Base-by-base conservation (phyloP, 1,284 basidiomycete species). In the Xerocomus tenax region DNA sequence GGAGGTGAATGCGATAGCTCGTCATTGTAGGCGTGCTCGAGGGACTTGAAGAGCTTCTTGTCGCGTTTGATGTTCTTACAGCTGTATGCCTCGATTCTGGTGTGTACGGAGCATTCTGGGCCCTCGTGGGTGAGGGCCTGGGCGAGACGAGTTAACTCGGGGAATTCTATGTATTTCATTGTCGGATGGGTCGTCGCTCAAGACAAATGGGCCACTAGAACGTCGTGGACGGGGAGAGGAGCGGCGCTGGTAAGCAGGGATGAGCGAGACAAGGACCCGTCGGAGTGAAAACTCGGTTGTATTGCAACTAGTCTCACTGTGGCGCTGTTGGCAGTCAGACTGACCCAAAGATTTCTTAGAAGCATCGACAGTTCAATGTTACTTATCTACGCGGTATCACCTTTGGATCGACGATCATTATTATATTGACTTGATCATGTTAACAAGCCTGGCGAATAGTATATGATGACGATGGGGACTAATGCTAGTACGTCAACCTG, bases 61-160 rank as follows among this genome's bases (percentile, higher is more conserved):
- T 98, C 96, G 65, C 90, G 88, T 58, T 90, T 90, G 69, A 97
- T 87, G 63, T 93, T 88, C 78, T 98, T 98, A 81, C 92, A 95
- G 60, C 89, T 92, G 74, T 98, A 98, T 0, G 92, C 93, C 70
- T 98, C 95, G 67, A 98, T 84, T 58, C 93, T 83, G 34, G 91
- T 94, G 67, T 91, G 84, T 16, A 97, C 90, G 25, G 84, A 81
- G 68, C 91, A 91, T 70, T 96, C 93, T 44, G 89, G 83, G 5
- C 90, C 86, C 55, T 90, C 83, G 67, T 88, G 83, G 9, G 81
- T 87, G 42, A 95, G 82, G n/a, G 87, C 81, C 58, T 84, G 79
- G 0, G 90, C 86, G 51, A 95, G 81, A 50, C 79, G 79, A 21
- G 84, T 81, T 25, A 94, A 77, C 51, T 86, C 79, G 30, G 91